Evolutionary conservation across 2,329 filamentous ascomycete genomes (phyloP), one percentile per base, ranked within the genome.

Genomic region (Ilyonectria destructans): DNA sequence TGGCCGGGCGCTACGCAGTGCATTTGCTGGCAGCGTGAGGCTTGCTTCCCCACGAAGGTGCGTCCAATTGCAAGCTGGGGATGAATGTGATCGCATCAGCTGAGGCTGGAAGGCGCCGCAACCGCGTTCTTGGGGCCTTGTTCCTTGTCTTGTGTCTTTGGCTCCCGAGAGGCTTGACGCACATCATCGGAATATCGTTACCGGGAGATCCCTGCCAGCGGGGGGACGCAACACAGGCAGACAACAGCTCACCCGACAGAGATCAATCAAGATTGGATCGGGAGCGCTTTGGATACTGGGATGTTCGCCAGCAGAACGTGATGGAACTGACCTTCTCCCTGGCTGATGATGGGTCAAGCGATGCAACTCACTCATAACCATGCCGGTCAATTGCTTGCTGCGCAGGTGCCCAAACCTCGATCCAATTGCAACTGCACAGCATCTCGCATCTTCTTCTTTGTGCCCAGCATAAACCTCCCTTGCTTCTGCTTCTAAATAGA

Each of bases 221-320:
- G 35, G 64, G n/a, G 19, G 26, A 40, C 4, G 31, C 56, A 48
- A 49, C 48, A n/a, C 51, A 21, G 19, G 35, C 13, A 45, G 29
- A 29, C 29, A n/a, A 21, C 51, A 35, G 19, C 43, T 46, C 51
- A 46, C 43, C 51, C 51, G 43, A 51, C 21, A 33, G 57, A 33
- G 23, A 57, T 56, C 35, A 43, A 65, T 65, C 62, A 65, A 65
- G 62, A 65, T 65, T 59, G 62, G 56, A 65, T 65, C 62, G 40
- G 62, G 31, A 9, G 35, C 21, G 19, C 21, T 23, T 5, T 58
- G 26, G 4, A 54, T 40, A 17, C 51, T 49, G 52, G 35, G 23
- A 45, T 37, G 6, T 23, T 15, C 40, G 19, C 23, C 19, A 43
- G 37, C 40, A n/a, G 31, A 60, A 49, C 23, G 26, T 12, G 29